Evolutionary conservation across 345 rosid genomes (phyloP).

Genomic region (Mangifera indica): DNA sequence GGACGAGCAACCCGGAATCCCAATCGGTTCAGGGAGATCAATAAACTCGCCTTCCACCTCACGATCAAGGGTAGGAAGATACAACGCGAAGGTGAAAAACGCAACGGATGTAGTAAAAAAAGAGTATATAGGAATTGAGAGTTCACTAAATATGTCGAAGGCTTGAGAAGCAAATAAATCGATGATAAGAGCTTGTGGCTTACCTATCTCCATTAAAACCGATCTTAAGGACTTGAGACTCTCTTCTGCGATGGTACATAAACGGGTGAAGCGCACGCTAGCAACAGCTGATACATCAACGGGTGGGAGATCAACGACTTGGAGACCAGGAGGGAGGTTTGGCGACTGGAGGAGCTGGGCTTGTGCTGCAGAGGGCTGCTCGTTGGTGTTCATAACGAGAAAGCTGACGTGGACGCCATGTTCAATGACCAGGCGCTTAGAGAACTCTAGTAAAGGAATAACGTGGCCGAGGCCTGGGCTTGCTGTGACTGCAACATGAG

Average conservation of each 20-base stretch:
- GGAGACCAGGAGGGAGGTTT: constrained; percentile 24
- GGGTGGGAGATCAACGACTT: constrained; percentile 30
- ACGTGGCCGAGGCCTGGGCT: constrained; percentile 46
- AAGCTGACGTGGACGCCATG: constrained; percentile 35
- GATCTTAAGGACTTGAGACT: constrained; percentile 29
- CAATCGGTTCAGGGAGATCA: constrained; percentile 24
- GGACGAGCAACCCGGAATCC: constrained; percentile 39
- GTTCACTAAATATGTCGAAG: constrained; percentile 28
- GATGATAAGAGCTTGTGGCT: constrained; percentile 30
- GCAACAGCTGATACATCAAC: constrained; percentile 25
- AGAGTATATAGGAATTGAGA: constrained; percentile 31
- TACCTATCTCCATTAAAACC: constrained; percentile 7
- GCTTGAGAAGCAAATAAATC: constrained; percentile 38
- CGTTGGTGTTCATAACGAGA: constrained; percentile 25
- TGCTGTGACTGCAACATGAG: constrained; percentile 28
- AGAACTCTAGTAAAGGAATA: constrained; percentile 42
- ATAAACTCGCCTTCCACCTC: constrained; percentile 27
- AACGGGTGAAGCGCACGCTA: constrained; percentile 10
- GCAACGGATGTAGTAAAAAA: constrained; percentile 27
- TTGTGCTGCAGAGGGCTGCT: constrained; percentile 26
- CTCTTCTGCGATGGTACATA: constrained; percentile 25
- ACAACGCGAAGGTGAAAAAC: constrained; percentile 27
- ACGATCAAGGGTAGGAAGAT: constrained; percentile 27
- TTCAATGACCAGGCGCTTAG: constrained; percentile 29
- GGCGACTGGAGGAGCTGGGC: constrained; percentile 26